phyloP scores from a whole-genome alignment of 73 alveolate species.

The Uronychia binucleata region DNA sequence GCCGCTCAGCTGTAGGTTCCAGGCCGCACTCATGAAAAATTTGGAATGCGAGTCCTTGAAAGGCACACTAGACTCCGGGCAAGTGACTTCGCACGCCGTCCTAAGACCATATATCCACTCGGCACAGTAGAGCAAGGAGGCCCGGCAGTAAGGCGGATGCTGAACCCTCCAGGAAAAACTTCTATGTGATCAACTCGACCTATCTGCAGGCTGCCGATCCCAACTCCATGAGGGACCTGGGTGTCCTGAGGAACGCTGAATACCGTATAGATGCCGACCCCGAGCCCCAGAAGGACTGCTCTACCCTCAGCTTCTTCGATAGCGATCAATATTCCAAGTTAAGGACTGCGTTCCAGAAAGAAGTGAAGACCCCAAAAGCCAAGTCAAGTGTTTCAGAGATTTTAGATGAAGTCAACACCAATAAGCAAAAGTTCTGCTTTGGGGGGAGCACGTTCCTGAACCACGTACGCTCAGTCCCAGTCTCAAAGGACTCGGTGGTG shows the following conservation, averaged over 20 bases:
- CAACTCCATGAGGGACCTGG: slow-evolving; percentile 57
- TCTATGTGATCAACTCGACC: slow-evolving; percentile 42
- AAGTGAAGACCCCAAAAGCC: too few relatives aligned
- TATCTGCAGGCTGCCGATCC: slow-evolving; percentile 53
- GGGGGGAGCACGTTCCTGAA: too few relatives aligned
- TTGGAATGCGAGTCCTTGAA: not conserved
- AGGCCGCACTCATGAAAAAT: not conserved
- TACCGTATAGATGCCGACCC: slow-evolving; percentile 5
- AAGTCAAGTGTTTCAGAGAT: too few relatives aligned
- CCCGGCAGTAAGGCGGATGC: not conserved
- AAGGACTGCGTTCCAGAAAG: too few relatives aligned
- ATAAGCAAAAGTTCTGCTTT: too few relatives aligned
- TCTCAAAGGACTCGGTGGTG: too few relatives aligned
- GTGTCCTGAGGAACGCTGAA: slow-evolving; percentile 32
- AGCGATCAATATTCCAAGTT: slow-evolving; percentile 6
- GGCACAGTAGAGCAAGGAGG: not conserved
- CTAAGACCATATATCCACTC: not conserved
- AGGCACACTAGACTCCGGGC: not conserved
- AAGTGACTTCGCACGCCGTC: not conserved
- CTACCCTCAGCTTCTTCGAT: not conserved
- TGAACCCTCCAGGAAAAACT: not conserved
- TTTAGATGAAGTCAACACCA: too few relatives aligned
- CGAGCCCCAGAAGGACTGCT: too few relatives aligned
- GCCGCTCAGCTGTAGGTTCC: not conserved
- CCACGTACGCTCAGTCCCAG: too few relatives aligned